These are phyloP conservation scores for Pythium scleroteichum DNA, from an alignment of 352 stramenopile species.

Conservation along the genomic window DNA sequence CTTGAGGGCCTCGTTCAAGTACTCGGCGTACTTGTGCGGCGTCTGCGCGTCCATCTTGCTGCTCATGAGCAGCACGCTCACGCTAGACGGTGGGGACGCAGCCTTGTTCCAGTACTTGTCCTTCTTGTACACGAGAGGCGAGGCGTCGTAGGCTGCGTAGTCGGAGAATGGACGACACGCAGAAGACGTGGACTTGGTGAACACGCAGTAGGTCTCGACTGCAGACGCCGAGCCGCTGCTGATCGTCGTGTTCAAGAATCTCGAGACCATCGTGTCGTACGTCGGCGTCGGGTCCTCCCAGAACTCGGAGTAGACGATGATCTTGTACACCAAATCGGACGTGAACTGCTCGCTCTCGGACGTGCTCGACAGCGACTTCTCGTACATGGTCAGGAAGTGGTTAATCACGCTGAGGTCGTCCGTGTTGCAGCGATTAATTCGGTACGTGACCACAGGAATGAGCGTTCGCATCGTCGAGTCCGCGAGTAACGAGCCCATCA, in stretches of 20 bases:
- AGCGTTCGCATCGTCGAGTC: slow-evolving; percentile 26
- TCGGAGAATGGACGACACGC: slow-evolving; percentile 38
- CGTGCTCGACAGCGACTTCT: slow-evolving; percentile 17
- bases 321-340: slow-evolving; percentile 33
- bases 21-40: slow-evolving; percentile 35
- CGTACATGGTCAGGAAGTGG: slow-evolving; percentile 19
- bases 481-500: slow-evolving; percentile 34
- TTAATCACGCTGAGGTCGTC: slow-evolving; percentile 38
- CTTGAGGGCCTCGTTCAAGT: slow-evolving; percentile 29
- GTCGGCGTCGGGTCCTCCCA: slow-evolving; percentile 29
- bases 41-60: slow-evolving; percentile 42
- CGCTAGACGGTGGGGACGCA: slow-evolving; percentile 27
- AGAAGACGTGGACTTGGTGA: slow-evolving; percentile 41
- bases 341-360: slow-evolving; percentile 16
- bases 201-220: slow-evolving; percentile 48
- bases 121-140: slow-evolving; percentile 24
- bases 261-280: slow-evolving; percentile 16
- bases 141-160: slow-evolving; percentile 13
- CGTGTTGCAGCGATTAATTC: slow-evolving; percentile 31
- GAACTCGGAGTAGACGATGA: slow-evolving; percentile 38
- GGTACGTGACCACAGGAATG: slow-evolving; percentile 34
- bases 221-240: slow-evolving; percentile 25
- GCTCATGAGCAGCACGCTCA: slow-evolving; percentile 40
- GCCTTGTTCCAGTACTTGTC: slow-evolving; percentile 41
- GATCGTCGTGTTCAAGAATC: slow-evolving; percentile 29